Evolutionary conservation across 2,329 filamentous ascomycete species (phyloP).

Genomic region (Mariannaea elegans): DNA sequence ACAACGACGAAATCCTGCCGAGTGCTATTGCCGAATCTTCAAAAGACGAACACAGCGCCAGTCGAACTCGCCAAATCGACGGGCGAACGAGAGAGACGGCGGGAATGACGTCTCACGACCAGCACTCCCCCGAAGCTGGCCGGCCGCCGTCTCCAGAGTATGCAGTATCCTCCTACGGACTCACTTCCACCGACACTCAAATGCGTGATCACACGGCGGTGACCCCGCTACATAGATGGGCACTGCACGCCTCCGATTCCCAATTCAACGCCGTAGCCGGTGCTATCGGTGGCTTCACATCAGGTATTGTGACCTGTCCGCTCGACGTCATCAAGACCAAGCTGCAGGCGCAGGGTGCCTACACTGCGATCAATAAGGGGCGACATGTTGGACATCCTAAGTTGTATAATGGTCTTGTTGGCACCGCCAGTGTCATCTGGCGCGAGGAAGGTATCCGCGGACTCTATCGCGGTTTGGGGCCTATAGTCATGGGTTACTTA

Average conservation of each 20-base stretch:
- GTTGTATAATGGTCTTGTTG: conserved; percentile 87
- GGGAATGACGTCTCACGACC: conserved; percentile 62
- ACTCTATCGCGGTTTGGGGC: conserved; percentile 91
- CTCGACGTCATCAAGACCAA: conserved; percentile 99
- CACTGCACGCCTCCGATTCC: conserved; percentile 63
- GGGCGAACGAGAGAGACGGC: conserved; percentile 23
- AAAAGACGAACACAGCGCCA: not conserved
- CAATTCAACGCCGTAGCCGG: conserved; percentile 87
- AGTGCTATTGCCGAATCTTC: not conserved
- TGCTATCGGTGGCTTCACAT: conserved; percentile 89
- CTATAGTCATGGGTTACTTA: conserved; percentile 93
- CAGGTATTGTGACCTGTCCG: conserved; percentile 93
- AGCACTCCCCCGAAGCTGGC: conserved; percentile 48
- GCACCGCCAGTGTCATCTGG: conserved; percentile 88
- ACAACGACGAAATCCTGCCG: not conserved
- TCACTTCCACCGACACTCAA: conserved; percentile 45
- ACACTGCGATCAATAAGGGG: conserved; percentile 62
- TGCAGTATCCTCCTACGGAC: conserved; percentile 48
- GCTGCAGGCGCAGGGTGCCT: conserved; percentile 92
- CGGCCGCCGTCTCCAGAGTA: conserved; percentile 46
- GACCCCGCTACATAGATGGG: conserved; percentile 65
- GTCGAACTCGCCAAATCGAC: conserved; percentile 10
- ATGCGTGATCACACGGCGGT: conserved; percentile 44
- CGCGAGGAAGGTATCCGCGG: conserved; percentile 87
- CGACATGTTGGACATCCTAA: conserved; percentile 59